These are phyloP conservation scores for Hypoxylon rickii DNA, from an alignment of 495 filamentous ascomycete species.

Conservation along the genomic window DNA sequence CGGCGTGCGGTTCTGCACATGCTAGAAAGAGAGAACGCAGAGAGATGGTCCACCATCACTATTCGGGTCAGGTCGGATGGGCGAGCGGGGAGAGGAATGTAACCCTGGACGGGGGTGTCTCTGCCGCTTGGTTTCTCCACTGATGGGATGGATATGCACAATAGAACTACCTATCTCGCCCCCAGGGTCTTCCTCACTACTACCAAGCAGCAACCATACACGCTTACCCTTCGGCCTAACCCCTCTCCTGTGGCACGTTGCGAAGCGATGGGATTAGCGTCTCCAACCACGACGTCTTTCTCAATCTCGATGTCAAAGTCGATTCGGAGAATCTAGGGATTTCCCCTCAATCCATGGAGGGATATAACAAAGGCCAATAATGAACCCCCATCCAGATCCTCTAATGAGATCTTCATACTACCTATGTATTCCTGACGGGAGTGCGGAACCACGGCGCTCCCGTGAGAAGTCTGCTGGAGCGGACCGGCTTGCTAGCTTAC, in stretches of 20 bases:
- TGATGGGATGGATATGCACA: constrained; percentile 11
- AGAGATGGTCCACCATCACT: constrained; percentile 25
- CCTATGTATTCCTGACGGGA: constrained; percentile 8
- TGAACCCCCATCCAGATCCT: constrained; percentile 3
- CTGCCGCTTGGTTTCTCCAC: constrained; percentile 29
- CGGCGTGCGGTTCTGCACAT: constrained; percentile 32
- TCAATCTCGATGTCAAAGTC: constrained; percentile 21
- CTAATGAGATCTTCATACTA: constrained; percentile 11
- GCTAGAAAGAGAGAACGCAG: constrained; percentile 18
- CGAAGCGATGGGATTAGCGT: constrained; percentile 28
- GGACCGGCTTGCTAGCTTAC: constrained; percentile 24
- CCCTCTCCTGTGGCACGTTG: constrained; percentile 36
- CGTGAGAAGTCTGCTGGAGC: constrained; percentile 10
- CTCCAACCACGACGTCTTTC: constrained; percentile 21
- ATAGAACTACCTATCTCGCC: constrained; percentile 12
- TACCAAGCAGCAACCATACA: constrained; percentile 25
- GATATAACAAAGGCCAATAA: constrained; percentile 22
- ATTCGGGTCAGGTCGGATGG: constrained; percentile 30
- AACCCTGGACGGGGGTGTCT: constrained; percentile 19
- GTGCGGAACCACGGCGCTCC: not conserved
- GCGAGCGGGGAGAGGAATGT: constrained; percentile 22
- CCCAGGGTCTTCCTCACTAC: constrained; percentile 13
- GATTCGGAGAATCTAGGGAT: constrained; percentile 31
- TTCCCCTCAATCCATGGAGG: constrained; percentile 20
- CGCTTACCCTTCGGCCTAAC: constrained; percentile 13